These are phyloP conservation scores for Magnusiomyces paraingens DNA, from an alignment of 1,139 yeast species.

Conservation along the genomic window DNA sequence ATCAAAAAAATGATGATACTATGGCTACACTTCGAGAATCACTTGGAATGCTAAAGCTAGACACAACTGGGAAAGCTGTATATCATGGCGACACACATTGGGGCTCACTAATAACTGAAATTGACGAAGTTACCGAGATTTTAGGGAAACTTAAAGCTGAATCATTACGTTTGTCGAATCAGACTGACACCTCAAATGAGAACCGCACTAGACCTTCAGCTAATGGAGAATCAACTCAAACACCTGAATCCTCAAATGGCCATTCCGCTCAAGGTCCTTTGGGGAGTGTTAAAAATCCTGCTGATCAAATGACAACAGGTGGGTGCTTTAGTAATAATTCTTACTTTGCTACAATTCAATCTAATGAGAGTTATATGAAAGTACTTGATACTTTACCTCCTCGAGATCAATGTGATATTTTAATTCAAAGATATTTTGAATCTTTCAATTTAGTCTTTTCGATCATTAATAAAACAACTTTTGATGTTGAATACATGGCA, in stretches of 20 bases:
- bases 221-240: neutral
- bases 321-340: conserved; percentile 10
- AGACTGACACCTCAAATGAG: neutral
- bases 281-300: neutral
- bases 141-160: conserved; percentile 19
- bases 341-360: conserved; percentile 3
- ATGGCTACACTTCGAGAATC: conserved; percentile 28
- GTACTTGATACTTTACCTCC: conserved; percentile 27
- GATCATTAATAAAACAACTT: conserved; percentile 29
- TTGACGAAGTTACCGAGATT: conserved; percentile 29
- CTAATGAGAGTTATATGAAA: conserved; percentile 19
- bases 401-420: conserved; percentile 24
- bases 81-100: conserved; percentile 36
- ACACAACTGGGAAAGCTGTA: conserved; percentile 30
- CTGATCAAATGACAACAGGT: conserved; percentile 6
- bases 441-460: conserved; percentile 27
- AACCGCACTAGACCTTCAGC: neutral
- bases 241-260: neutral
- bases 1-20: conserved; percentile 4
- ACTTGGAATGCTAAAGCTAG: conserved; percentile 34
- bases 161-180: neutral
- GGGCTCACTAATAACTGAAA: conserved; percentile 31
- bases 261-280: neutral
- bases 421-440: conserved; percentile 29
- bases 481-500: conserved; percentile 25